These are phyloP conservation scores for Trichophyton verrucosum DNA, from an alignment of 2,329 filamentous ascomycete species.

Conservation along the genomic window DNA sequence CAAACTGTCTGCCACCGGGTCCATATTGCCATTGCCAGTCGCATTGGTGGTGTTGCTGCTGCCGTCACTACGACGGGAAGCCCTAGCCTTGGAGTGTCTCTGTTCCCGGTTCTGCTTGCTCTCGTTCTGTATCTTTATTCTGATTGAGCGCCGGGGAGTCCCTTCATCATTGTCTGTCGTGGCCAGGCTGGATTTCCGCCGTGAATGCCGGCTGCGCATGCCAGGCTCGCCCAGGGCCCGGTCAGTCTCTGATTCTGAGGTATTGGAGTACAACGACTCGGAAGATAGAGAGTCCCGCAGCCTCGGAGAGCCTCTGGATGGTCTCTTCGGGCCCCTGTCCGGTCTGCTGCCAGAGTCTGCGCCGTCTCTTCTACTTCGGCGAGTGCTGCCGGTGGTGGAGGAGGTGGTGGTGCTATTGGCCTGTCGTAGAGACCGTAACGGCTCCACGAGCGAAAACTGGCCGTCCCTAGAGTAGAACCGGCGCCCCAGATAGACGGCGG, in stretches of 20 bases:
- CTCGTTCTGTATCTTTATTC: conserved; percentile 80
- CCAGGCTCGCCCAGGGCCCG: conserved; percentile 19
- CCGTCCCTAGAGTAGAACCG: conserved; percentile 74
- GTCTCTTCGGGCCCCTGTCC: not conserved
- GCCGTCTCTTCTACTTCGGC: too few relatives aligned
- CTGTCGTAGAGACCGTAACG: conserved; percentile 50
- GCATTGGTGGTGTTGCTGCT: too few relatives aligned
- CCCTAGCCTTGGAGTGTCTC: conserved; percentile 24
- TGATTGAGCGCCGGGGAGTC: conserved; percentile 65
- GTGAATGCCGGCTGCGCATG: conserved; percentile 12
- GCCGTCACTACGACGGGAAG: conserved; percentile 17
- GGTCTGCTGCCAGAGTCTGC: not conserved
- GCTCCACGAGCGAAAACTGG: conserved; percentile 63
- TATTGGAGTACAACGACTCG: conserved; percentile 38
- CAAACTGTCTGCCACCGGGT: conserved; percentile 59
- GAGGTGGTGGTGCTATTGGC: conserved; percentile 4
- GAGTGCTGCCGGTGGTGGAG: not conserved
- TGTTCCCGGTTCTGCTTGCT: conserved; percentile 60
- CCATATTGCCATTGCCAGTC: not conserved
- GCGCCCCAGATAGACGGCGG: conserved; percentile 68
- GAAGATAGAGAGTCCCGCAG: conserved; percentile 23
- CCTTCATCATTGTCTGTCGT: conserved; percentile 40
- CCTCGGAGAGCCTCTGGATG: conserved; percentile 18
- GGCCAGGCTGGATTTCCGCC: conserved; percentile 18
- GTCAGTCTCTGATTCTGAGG: conserved; percentile 45